A percentile compares a stretch with the other conserved stretches of the same genome.
These are phyloP conservation scores for Parachaetomium inaequale DNA, from an alignment of 495 filamentous ascomycete species.

Conservation along the genomic window DNA sequence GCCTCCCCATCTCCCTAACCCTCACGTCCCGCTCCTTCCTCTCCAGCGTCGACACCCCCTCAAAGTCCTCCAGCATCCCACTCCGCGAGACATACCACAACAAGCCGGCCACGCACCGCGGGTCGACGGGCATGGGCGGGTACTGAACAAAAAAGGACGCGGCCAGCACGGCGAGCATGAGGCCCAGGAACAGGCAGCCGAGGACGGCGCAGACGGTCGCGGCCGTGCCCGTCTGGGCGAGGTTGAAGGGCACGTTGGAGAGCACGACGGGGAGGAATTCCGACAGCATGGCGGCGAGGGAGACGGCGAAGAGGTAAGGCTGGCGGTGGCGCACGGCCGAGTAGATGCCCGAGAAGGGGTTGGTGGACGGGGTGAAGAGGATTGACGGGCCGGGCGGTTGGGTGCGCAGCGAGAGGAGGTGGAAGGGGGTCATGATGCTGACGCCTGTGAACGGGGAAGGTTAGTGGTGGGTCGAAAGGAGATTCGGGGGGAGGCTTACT, in stretches of 20 bases:
- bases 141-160: slow-evolving; percentile 29
- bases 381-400: slow-evolving; percentile 27
- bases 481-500: slow-evolving; percentile 18
- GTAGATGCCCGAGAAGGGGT: slow-evolving; percentile 35
- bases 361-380: slow-evolving; percentile 29
- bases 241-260: slow-evolving; percentile 36
- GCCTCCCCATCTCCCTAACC: slow-evolving; percentile 21
- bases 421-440: slow-evolving; percentile 31
- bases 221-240: slow-evolving; percentile 27
- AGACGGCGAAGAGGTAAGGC: slow-evolving; percentile 23
- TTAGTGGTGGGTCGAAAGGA: no score
- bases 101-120: slow-evolving; percentile 31
- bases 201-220: slow-evolving; percentile 29
- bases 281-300: slow-evolving; percentile 28
- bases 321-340: slow-evolving; percentile 26
- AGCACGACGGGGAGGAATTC: slow-evolving; percentile 36
- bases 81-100: slow-evolving; percentile 35
- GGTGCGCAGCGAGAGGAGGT: slow-evolving; percentile 24
- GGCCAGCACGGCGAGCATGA: slow-evolving; percentile 28
- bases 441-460: slow-evolving; percentile 22
- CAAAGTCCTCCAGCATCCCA: slow-evolving; percentile 26
- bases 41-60: slow-evolving; percentile 27
- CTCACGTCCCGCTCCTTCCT: slow-evolving; percentile 19
- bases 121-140: slow-evolving; percentile 38
- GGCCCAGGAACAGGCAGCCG: slow-evolving; percentile 20